Base-by-base conservation (phyloP, 306 rosid species). In the Abrus pulchellus region DNA sequence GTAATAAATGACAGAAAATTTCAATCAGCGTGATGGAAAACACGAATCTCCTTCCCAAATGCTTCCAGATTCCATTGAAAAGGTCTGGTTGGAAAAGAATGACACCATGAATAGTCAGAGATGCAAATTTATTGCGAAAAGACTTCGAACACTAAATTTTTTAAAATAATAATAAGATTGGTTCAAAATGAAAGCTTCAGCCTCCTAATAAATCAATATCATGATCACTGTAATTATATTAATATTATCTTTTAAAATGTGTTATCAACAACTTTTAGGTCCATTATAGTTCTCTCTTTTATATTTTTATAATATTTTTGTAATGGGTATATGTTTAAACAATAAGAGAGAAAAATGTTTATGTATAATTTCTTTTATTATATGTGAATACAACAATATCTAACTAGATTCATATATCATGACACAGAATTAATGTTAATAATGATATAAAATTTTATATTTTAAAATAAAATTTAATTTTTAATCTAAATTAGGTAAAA, bases 31-130 rank as follows among this genome's bases (percentile, higher is more conserved):
- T 5, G n/a, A 14, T 1, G 54, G 9, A n/a, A 68, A 44, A 33
- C 7, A 44, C 34, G 53, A 67, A 10, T 44, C 54, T 68, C 32
- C 7, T 8, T 44, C 20, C 48, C 38, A 43, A 3, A 9, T 68
- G 74, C 9, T 68, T 44, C 74, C 0, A 68, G 74, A 29, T 44
- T 67, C 34, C 54, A 67, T 67, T 4, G 71, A 44, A 41, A 65
- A 20, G 54, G 36, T 28, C 53, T 3, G 38, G 52, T 43, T 14
- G 28, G 6, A 30, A 30, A 41, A 65, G 5, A 65, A 44, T 74
- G 14, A 20, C 4, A 10, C 20, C 44, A 1, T 57, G 63, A 30
- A 7, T 54, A 54, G 6, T 14, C 60, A 20, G 7, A 5, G 30
- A 54, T 54, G 30, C 30, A n/a, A 54, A 2, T 14, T 20, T 54